A percentile compares a stretch with the other conserved stretches of the same genome.
phyloP scores from a whole-genome alignment of 345 rosid species.

The Euphorbia tirucalli region DNA sequence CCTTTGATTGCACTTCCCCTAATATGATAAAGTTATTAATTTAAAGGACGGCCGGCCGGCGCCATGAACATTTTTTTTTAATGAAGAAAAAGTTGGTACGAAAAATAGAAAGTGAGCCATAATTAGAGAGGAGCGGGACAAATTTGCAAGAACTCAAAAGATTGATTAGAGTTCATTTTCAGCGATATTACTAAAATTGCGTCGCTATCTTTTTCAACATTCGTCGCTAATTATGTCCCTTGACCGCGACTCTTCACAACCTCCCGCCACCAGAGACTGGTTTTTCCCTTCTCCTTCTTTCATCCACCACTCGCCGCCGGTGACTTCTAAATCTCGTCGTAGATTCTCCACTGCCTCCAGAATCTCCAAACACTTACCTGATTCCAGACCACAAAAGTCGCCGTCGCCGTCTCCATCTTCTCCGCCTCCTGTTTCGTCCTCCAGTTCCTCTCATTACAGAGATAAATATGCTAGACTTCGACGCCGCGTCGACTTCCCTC shows the following conservation, averaged over 20 bases:
- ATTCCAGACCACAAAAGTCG: slow-evolving; percentile 21
- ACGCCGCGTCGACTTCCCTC: slow-evolving; percentile 32
- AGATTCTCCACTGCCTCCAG: slow-evolving; percentile 40
- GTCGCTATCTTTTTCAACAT: background rate
- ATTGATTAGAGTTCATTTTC: background rate
- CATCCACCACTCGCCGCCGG: slow-evolving; percentile 33
- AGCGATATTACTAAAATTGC: background rate
- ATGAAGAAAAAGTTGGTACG: too few relatives aligned
- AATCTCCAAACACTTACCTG: slow-evolving; percentile 24
- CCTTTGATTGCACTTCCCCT: too few relatives aligned
- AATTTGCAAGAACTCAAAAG: too few relatives aligned
- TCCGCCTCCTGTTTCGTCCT: slow-evolving; percentile 18
- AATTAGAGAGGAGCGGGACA: too few relatives aligned
- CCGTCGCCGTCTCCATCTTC: slow-evolving; percentile 31
- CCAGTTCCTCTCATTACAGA: slow-evolving; percentile 19
- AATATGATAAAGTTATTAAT: too few relatives aligned
- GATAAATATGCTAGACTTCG: slow-evolving; percentile 34
- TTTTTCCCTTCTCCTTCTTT: slow-evolving; percentile 62
- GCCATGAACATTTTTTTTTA: too few relatives aligned
- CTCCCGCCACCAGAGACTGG: slow-evolving; percentile 54
- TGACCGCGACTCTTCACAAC: slow-evolving; percentile 25
- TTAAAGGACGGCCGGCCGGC: too few relatives aligned
- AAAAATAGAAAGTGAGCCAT: too few relatives aligned
- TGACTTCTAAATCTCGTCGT: slow-evolving; percentile 32
- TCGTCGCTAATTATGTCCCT: slow-evolving; percentile 34